Evolutionary conservation across 1,284 basidiomycete genomes (phyloP), one percentile per base, ranked within the genome.

Genomic region (Caloboletus firmus): DNA sequence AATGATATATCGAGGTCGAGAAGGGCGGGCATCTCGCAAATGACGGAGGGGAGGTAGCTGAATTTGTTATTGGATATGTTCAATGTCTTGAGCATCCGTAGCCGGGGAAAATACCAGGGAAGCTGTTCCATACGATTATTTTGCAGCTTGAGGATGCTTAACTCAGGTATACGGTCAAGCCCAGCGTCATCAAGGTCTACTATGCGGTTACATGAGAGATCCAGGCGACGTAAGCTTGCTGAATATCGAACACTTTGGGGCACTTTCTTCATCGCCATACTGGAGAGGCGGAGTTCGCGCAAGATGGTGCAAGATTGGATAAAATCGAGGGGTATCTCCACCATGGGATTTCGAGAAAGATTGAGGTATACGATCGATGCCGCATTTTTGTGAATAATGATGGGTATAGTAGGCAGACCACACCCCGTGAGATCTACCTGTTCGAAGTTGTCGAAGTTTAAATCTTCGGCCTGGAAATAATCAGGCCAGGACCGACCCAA

Each of bases 11-110:
- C 96, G 20, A 99, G 83, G 63, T 96, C 93, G 31, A 83, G 76
- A 28, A 99, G 81, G 18, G 78, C 82, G 6, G 78, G 75, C 68
- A 98, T 84, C 55, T 89, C 77, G 68, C 84, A 89, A 18, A 99
- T 81, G 24, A 91, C 89, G 0, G 75, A 58, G 0, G 96, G 95
- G 55, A 99, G 81, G n/a, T 69, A 72, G 41, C 84, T 84, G 70
- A 98, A 95, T 68, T 94, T 93, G 78, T 99, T 99, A 76, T 98
- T 99, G 46, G 94, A 97, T 59, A 99, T 90, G 74, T 98, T 97
- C 64, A 99, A 81, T 45, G 85, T 85, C 51, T 83, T 84, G 49
- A 98, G 81, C 45, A 79, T 73, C 36, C 80, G 77, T 62, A 99
- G 77, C 18, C 86, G 79, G 4, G 87, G 81, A 62, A 98, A 95